Base-by-base conservation (phyloP, 768 basidiomycete species). In the Fibroporia radiculosa region DNA sequence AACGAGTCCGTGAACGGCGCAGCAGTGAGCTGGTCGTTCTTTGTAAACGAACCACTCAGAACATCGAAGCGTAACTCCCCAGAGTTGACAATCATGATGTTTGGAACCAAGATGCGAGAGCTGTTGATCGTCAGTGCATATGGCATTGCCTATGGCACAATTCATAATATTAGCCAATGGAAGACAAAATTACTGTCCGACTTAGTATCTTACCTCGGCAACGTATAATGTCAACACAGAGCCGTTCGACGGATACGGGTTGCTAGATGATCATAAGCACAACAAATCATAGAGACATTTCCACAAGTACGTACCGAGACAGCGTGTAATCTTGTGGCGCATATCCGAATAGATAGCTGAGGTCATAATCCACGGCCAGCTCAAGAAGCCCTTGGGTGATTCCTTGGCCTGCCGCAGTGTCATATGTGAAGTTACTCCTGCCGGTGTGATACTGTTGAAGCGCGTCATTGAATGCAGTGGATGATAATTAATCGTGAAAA, bases 301-400 rank as follows among this genome's bases (percentile, higher is more conserved):
- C 19, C 10, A 27, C 47, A 13, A 32, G 19, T 52, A 18, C 34
- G 11, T 41, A 84, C 76, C 77, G 75, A 41, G 62, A 68, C 35
- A 88, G 63, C 45, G 77, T 84, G 60, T 80, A 91, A 59, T 85
- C 82, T 22, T 79, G 78, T 1, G 91, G 90, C 0, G 88, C 80
- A 23, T 67, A 78, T 4, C 91, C 91, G 48, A 80, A 89, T 6
- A 66, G 51, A 48, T 71, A 72, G 29, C 66, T 65, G 24, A 96
- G 66, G 55, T 91, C 73, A 56, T 85, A 91, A 27, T 56, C 62
- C 38, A 66, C 49, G 0, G 78, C 70, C 19, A 89, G 71, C 6
- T 66, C 52, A 16, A 69, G 59, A 27, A 92, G 64, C 12, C 78
- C 77, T 1, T 59, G 20, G 2, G 78, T 82, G 56, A 91, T 81